phyloP scores from a whole-genome alignment of 768 basidiomycete genomes.

The Auricularia sp. region DNA sequence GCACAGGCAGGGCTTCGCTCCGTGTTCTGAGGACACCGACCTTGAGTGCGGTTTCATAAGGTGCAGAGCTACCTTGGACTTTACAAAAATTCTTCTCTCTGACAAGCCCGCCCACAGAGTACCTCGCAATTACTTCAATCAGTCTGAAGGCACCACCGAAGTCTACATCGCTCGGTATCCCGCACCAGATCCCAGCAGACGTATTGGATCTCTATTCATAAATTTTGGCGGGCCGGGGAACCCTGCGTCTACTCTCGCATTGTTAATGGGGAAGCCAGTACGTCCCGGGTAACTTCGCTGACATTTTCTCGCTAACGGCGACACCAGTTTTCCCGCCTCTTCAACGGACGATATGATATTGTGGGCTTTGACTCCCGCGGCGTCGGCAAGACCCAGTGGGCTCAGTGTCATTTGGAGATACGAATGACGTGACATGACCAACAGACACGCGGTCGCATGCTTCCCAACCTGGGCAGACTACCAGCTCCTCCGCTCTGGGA shows the following conservation, averaged over 20 bases:
- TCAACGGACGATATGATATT: background rate
- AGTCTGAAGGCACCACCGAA: background rate
- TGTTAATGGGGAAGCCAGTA: background rate
- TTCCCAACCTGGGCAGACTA: constrained; percentile 3
- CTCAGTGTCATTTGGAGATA: background rate
- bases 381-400: background rate
- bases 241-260: background rate
- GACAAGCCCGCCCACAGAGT: background rate
- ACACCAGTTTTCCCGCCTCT: background rate
- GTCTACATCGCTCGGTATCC: background rate
- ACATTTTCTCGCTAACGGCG: background rate
- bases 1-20: too few species aligned
- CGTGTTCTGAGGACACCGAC: background rate
- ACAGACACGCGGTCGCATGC: constrained; percentile 8
- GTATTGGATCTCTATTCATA: background rate
- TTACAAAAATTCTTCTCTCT: background rate
- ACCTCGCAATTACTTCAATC: background rate
- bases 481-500: constrained; percentile 5
- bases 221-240: background rate
- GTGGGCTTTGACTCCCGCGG: background rate
- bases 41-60: background rate
- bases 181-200: background rate
- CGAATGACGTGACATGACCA: background rate
- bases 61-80: background rate
- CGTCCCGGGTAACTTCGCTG: background rate